These are phyloP conservation scores for Aspergillus incahuasiensis DNA, from an alignment of 495 filamentous ascomycete species.

Conservation along the genomic window DNA sequence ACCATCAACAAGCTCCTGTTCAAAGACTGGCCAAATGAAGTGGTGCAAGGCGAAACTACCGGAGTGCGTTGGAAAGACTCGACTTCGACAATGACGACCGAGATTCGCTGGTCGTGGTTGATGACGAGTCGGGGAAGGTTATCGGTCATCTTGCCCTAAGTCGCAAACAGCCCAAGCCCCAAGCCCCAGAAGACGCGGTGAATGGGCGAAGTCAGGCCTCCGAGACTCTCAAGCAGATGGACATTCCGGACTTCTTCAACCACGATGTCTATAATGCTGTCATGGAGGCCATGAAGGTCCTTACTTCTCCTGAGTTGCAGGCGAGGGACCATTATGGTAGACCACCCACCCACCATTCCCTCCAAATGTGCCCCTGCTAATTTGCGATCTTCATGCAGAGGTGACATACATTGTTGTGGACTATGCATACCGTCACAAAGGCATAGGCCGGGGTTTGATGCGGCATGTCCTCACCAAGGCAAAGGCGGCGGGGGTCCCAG, in stretches of 20 bases:
- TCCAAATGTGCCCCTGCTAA: background rate
- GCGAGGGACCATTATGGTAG: slow-evolving; percentile 17
- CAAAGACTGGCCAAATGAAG: slow-evolving; percentile 26
- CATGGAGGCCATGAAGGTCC: background rate
- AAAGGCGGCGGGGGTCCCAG: slow-evolving; percentile 6
- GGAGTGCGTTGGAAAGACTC: background rate
- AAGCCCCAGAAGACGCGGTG: too few relatives aligned
- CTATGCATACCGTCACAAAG: slow-evolving; percentile 7
- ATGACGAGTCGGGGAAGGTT: slow-evolving; percentile 14
- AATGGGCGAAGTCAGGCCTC: background rate
- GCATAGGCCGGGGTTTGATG: slow-evolving; percentile 17
- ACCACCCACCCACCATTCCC: background rate
- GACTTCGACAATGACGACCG: background rate
- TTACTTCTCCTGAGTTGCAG: slow-evolving; percentile 11
- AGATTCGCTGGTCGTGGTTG: slow-evolving; percentile 15
- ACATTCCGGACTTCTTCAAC: slow-evolving; percentile 15
- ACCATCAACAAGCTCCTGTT: slow-evolving; percentile 31
- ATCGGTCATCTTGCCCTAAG: slow-evolving; percentile 19
- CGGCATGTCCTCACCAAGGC: slow-evolving; percentile 14
- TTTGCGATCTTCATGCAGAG: slow-evolving; percentile 5
- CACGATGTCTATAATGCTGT: slow-evolving; percentile 12
- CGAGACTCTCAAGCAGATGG: background rate
- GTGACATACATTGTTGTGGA: slow-evolving; percentile 20
- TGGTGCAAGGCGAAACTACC: slow-evolving; percentile 17
- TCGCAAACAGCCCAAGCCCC: background rate